phyloP scores from a whole-genome alignment of 306 rosid genomes.

The Acmispon strigosus region DNA sequence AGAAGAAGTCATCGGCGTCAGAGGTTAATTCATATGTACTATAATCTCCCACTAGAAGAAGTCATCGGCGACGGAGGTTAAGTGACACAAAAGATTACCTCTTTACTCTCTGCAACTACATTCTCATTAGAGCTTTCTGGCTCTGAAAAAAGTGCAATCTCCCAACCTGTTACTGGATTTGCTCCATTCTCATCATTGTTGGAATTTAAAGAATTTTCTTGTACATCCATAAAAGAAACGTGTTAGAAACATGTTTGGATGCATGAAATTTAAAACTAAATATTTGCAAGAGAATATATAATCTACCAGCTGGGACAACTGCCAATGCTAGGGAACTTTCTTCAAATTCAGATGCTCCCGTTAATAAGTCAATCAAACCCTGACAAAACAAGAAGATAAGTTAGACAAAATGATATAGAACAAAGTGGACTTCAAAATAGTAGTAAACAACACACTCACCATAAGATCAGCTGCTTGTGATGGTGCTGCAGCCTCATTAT shows the following conservation, averaged over 20 bases:
- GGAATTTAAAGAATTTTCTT: constrained; percentile 12
- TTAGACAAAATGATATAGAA: neutral
- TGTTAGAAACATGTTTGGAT: neutral
- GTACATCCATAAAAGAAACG: neutral
- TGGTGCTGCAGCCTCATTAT: constrained; percentile 8
- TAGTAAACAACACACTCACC: constrained; percentile 1
- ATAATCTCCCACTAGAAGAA: too few relatives aligned
- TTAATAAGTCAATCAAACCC: constrained; percentile 41
- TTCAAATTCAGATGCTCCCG: constrained; percentile 42
- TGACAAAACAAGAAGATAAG: neutral
- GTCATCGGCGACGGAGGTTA: neutral
- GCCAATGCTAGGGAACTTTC: constrained; percentile 20
- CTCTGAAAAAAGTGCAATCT: constrained; percentile 32
- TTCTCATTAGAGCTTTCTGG: neutral
- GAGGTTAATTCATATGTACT: too few relatives aligned
- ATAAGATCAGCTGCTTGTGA: constrained; percentile 35
- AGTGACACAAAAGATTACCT: neutral
- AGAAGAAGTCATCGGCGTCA: too few relatives aligned
- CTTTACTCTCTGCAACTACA: neutral
- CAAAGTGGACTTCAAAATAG: neutral
- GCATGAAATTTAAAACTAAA: neutral
- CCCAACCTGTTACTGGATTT: constrained; percentile 25
- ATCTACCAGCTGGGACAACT: constrained; percentile 25
- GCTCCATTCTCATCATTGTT: neutral
- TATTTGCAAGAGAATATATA: neutral